Conservation (phyloP, 305 asterid species). For the Nicotiana rustica region DNA sequence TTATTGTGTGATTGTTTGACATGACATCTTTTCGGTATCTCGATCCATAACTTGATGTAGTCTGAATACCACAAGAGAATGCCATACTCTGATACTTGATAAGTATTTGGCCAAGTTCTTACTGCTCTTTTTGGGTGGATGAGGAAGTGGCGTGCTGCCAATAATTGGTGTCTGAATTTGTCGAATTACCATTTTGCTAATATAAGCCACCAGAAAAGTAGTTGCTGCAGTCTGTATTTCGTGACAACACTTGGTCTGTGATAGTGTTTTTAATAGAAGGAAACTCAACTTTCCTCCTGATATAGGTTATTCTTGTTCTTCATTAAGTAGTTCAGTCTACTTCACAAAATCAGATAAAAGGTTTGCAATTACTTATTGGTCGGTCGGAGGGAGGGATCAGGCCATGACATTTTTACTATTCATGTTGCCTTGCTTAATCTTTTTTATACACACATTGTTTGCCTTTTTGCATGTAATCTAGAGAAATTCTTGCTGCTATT, state of each 20-base stretch:
- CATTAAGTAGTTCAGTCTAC: neutral
- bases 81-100: neutral
- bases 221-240: neutral
- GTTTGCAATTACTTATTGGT: neutral
- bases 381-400: neutral
- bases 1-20: neutral
- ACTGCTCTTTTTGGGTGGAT: neutral
- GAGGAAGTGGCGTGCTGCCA: neutral
- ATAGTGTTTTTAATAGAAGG: neutral
- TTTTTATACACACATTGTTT: neutral
- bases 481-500: neutral
- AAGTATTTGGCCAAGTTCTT: neutral
- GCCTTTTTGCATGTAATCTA: neutral
- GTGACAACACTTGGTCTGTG: neutral
- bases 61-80: neutral
- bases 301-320: neutral
- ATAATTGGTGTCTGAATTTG: neutral
- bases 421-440: neutral
- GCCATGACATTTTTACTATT: neutral
- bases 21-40: neutral
- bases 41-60: neutral
- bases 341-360: neutral
- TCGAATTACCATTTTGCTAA: neutral
- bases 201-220: neutral
- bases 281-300: neutral